Evolutionary conservation across 352 stramenopile genomes (phyloP), one percentile per base, ranked within the genome.

Genomic region (Phytophthora citrophthora): DNA sequence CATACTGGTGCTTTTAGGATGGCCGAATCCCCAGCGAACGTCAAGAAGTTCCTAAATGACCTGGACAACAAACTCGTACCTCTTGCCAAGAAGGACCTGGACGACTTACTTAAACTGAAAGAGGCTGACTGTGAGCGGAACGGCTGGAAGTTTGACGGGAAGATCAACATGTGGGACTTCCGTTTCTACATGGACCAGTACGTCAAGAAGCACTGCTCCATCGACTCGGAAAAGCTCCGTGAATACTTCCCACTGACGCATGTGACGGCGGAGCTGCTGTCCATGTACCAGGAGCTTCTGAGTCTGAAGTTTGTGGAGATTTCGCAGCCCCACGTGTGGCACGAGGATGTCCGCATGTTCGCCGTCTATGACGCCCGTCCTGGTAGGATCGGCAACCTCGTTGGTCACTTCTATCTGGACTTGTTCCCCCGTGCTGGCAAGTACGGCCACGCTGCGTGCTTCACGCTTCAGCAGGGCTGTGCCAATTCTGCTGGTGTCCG

Each of bases 131-230:
- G 75, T 53, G 71, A 88, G 44, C 54, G 54, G 16, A 76, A 87
- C 26, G 71, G 51, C 2, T 76, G 73, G 72, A 77, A 86, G 51
- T 92, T 91, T 55, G 87, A 95, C 60, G 88, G 85, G 45, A 90
- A 93, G 62, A 74, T 97, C 68, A 93, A 97, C 73, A 93, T 95
- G 69, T 97, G 88, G 86, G 91, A 97, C 74, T 93, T 91, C 48
- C 77, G 76, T 16, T 97, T 94, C 74, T 97, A 97, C 77, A 90
- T 89, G 71, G 88, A 95, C 63, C 74, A 89, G 49, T 89, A 88
- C 68, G 73, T 95, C 34, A 96, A 96, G 65, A 86, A 94, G 44
- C 69, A 96, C 70, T 95, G 84, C 68, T 86, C 84, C 36, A 94
- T 97, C 36, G 90, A 97, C 68, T 70, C 83, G 4, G 86, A 96